Evolutionary conservation across 352 stramenopile species (phyloP).

Genomic region (Globisporangium takayamanum): DNA sequence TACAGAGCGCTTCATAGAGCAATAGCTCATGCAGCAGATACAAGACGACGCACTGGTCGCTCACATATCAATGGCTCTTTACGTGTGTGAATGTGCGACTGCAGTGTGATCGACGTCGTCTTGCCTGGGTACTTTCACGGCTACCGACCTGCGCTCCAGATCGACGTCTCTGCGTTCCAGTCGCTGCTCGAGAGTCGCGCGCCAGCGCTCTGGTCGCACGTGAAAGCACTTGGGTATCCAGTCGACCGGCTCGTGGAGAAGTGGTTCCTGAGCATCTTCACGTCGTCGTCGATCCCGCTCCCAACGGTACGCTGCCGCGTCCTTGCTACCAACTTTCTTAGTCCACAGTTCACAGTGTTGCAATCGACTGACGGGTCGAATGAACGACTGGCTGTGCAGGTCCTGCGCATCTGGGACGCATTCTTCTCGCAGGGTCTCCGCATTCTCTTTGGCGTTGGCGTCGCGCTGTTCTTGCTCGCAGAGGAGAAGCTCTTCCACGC

Average conservation of each 20-base stretch:
- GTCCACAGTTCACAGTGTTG: background rate
- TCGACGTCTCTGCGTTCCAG: conserved; percentile 55
- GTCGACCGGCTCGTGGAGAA: conserved; percentile 51
- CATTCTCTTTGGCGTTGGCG: conserved; percentile 63
- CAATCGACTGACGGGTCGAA: no score
- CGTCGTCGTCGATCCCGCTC: conserved; percentile 50
- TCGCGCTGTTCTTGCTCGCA: conserved; percentile 57
- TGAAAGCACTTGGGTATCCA: conserved; percentile 43
- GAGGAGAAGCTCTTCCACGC: conserved; percentile 65
- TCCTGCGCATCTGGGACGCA: conserved; percentile 72
- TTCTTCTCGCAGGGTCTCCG: conserved; percentile 71
- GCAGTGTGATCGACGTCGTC: conserved; percentile 38
- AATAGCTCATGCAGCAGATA: no score
- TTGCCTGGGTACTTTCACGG: conserved; percentile 77
- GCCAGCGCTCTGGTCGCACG: conserved; percentile 44
- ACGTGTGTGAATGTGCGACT: background rate
- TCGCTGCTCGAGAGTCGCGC: conserved; percentile 44
- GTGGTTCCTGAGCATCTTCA: conserved; percentile 79
- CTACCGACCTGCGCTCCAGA: conserved; percentile 59
- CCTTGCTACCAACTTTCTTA: background rate
- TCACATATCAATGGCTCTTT: background rate
- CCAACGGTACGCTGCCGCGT: conserved; percentile 40
- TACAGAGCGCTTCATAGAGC: conserved; percentile 10
- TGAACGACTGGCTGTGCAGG: conserved; percentile 15
- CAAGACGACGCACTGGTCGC: background rate